Evolutionary conservation across 768 basidiomycete species (phyloP), one percentile per base, ranked within the genome.

Genomic region (Kwoniella pini): DNA sequence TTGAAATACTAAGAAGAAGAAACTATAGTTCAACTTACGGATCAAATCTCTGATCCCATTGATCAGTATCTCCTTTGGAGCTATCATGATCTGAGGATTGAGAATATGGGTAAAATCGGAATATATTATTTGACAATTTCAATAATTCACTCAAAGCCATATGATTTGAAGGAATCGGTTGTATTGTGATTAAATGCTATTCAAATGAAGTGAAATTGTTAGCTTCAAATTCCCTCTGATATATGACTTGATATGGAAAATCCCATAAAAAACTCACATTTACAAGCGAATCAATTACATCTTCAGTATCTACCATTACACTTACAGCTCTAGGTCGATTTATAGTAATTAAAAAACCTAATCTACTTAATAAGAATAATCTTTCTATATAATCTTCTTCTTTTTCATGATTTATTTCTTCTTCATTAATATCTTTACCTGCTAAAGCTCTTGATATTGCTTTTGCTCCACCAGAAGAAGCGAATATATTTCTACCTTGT

Each of bases 141-240:
- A 97, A 82, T 24, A 92, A 74, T 76, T 97, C 93, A 3, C 84
- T 83, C 80, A 88, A 83, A 2, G 92, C 90, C 56, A 90, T 89
- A 39, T 66, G 82, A 83, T 28, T 85, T 81, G 80, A 85, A 81
- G 63, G 83, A 81, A 19, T 82, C 71, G 58, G 85, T 83, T 39
- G 80, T 1, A 75, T 40, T 26, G 21, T 30, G 24, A 64, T 26
- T 15, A 78, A 54, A 39, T 69, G 61, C 76, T 77, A 46, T 42
- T 7, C 4, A 11, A 6, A 28, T 11, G 21, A 22, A 30, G 33
- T 4, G 21, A 38, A 39, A 6, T 30, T 24, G 30, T 27, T 31
- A 50, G 10, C 26, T 5, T 7, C n/a, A 15, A 7, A 7, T 36
- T 36, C 33, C 33, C 7, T n/a, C n/a, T n/a, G n/a, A n/a, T n/a